Evolutionary conservation across 169 alveolate species (phyloP).

Genomic region (Babesia bovis): DNA sequence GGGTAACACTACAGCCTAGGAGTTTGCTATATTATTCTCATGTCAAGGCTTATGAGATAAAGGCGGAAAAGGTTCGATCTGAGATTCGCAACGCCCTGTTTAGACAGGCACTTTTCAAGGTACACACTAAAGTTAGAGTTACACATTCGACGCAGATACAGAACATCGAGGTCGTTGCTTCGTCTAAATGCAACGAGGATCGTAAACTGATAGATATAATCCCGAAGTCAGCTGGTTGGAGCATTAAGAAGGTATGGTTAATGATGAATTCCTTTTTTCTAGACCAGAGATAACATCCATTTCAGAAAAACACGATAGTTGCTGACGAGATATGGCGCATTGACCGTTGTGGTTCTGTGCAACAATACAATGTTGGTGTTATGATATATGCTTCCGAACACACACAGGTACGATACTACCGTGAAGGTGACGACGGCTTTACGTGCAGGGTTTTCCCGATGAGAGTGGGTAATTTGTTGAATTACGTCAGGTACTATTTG

Average conservation of each 20-base stretch:
- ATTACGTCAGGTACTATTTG: slow-evolving; percentile 65
- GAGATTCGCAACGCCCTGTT: slow-evolving; percentile 64
- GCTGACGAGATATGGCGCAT: slow-evolving; percentile 74
- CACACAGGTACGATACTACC: slow-evolving; percentile 54
- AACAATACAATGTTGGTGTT: slow-evolving; percentile 63
- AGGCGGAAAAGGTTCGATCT: slow-evolving; percentile 56
- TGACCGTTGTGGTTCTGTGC: slow-evolving; percentile 67
- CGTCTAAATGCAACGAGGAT: slow-evolving; percentile 67
- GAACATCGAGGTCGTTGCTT: slow-evolving; percentile 73
- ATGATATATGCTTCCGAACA: background rate
- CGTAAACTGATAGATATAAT: slow-evolving; percentile 60
- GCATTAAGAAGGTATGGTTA: background rate
- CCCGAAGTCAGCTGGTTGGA: slow-evolving; percentile 36
- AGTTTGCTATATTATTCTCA: slow-evolving; percentile 32
- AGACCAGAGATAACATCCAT: background rate
- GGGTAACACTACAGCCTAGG: slow-evolving; percentile 35
- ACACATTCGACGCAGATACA: slow-evolving; percentile 61
- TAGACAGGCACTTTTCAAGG: slow-evolving; percentile 71
- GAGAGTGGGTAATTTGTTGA: slow-evolving; percentile 58
- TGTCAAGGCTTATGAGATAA: slow-evolving; percentile 45
- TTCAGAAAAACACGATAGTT: slow-evolving; percentile 36
- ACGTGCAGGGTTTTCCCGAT: slow-evolving; percentile 65
- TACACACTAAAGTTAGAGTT: background rate
- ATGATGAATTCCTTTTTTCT: no score
- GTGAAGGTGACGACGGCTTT: slow-evolving; percentile 78